Percentiles rank a stretch among this genome's conserved stretches.
Conservation (phyloP, 345 rosid genomes). For the Lepidium sativum region DNA sequence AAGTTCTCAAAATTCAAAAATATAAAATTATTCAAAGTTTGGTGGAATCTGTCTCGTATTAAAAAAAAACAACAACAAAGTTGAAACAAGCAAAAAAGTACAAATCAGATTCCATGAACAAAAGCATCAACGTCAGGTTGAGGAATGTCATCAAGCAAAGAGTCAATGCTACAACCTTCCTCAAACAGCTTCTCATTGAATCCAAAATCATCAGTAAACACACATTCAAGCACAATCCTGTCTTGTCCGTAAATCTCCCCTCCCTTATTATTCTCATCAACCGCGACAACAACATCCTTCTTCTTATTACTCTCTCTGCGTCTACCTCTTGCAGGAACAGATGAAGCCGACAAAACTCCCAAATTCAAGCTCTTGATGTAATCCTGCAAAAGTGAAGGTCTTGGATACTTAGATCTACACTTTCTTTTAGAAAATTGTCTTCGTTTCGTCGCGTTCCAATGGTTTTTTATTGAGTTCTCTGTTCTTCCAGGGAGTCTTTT, state of each 20-base stretch:
- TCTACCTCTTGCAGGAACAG: conserved; percentile 24
- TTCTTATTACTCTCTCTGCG: conserved; percentile 23
- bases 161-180: conserved; percentile 56
- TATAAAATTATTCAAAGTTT: neutral
- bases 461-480: conserved; percentile 97
- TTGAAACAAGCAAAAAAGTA: neutral
- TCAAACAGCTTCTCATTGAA: conserved; percentile 56
- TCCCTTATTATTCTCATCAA: conserved; percentile 1
- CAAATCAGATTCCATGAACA: conserved; percentile 26
- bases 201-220: conserved; percentile 43
- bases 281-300: conserved; percentile 8
- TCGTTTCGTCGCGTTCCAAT: conserved; percentile 97
- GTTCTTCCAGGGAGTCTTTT: conserved; percentile 91
- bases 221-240: conserved; percentile 44
- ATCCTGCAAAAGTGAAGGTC: conserved; percentile 71
- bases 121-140: conserved; percentile 26
- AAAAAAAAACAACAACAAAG: neutral
- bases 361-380: conserved; percentile 84
- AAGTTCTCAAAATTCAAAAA: neutral
- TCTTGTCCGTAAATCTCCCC: conserved; percentile 26
- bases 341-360: conserved; percentile 8
- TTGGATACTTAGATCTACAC: conserved; percentile 68
- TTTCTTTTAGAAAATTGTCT: conserved; percentile 81
- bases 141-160: conserved; percentile 58
- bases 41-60: conserved; percentile 1